These are phyloP conservation scores for Pseudozyma sp. DNA, from an alignment of 1,284 basidiomycete species.

Conservation along the genomic window DNA sequence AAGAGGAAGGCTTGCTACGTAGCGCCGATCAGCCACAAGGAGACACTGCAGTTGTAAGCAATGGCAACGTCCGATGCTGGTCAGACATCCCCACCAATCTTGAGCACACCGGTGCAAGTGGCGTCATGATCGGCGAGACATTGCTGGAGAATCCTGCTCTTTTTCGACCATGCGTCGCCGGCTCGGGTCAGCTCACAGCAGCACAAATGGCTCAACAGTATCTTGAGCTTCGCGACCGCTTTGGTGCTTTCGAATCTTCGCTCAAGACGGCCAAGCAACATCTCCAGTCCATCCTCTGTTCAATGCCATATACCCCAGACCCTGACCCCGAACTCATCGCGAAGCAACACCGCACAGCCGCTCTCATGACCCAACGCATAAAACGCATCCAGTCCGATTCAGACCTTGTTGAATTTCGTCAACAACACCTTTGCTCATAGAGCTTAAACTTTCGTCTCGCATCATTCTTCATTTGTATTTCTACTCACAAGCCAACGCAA, in stretches of 20 bases:
- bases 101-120: constrained; percentile 76
- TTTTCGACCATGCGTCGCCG: constrained; percentile 19
- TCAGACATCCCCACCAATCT: constrained; percentile 75
- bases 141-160: constrained; percentile 75
- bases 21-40: constrained; percentile 56
- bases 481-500: neutral
- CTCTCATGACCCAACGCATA: constrained; percentile 16
- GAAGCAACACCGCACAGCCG: constrained; percentile 18
- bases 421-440: constrained; percentile 11
- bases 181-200: constrained; percentile 1
- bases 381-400: constrained; percentile 24
- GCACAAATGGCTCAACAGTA: constrained; percentile 29
- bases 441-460: neutral
- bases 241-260: constrained; percentile 22
- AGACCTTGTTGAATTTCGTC: constrained; percentile 21
- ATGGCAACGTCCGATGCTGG: constrained; percentile 79
- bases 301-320: constrained; percentile 14
- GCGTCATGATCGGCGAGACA: constrained; percentile 81
- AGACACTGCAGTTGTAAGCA: constrained; percentile 76
- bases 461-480: neutral
- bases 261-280: constrained; percentile 43
- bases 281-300: constrained; percentile 34
- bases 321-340: constrained; percentile 2
- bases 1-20: constrained; percentile 61
- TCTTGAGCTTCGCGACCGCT: constrained; percentile 18